Base-by-base conservation (phyloP, 2,329 filamentous ascomycete species). In the Diplocarpon rosae region DNA sequence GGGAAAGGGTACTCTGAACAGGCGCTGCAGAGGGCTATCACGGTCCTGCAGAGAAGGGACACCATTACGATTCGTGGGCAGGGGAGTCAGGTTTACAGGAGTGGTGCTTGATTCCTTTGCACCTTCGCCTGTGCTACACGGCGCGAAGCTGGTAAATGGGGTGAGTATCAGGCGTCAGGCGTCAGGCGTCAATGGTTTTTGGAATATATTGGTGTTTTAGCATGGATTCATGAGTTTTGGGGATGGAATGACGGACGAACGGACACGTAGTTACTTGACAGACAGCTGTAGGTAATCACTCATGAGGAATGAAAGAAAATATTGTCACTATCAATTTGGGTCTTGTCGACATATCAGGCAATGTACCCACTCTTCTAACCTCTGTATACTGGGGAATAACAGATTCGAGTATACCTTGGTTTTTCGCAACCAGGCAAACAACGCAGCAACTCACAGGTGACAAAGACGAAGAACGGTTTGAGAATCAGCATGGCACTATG, bases 1-100 rank as follows among this genome's bases (percentile, higher is more conserved):
- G 82, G 83, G 12, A 87, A 89, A 63, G 87, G 87, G 0, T 96
- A 90, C 65, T 87, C 78, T 51, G 92, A 96, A 65, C 82, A 87
- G 61, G 81, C 80, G 13, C 71, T 98, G 27, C 89, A 89, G 53
- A 71, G 90, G 55, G 86, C 90, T 0, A 63, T 98, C 56, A 80
- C 90, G 68, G 76, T 96, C 13, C 66, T 98, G 65, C 86, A 93
- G 63, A 73, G 89, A 58, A 76, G 88, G 54, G 90, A 95, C 56
- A 94, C 85, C 1, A 81, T 92, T 57, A 82, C 85, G 64, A 84
- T 89, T 63, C 70, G 85, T 47, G 82, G 85, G 56, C 83, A 85
- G 55, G 84, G 84, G 5, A 73, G 76, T 32, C 78, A 86, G 65
- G 80, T 89, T 24, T 85, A 85, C 58, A 69, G 84, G 49, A 84